These are phyloP conservation scores for Elongisporangium prolatum DNA, from an alignment of 352 stramenopile genomes.

Conservation along the genomic window DNA sequence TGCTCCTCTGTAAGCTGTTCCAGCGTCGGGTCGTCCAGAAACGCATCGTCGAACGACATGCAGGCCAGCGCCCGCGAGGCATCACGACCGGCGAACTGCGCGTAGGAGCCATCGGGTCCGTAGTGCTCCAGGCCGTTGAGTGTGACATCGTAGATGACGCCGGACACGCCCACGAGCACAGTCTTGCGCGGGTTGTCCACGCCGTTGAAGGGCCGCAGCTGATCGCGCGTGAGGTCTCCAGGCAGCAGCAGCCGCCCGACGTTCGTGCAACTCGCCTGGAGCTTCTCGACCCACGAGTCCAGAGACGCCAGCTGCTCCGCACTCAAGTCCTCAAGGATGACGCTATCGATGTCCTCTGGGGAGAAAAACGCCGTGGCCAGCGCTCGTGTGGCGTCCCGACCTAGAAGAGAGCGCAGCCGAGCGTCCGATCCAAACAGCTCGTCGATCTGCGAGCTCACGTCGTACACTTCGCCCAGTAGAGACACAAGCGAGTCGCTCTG, in stretches of 20 bases:
- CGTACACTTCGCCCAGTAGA: background rate
- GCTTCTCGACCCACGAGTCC: constrained; percentile 84
- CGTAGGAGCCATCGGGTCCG: constrained; percentile 86
- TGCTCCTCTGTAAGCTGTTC: constrained; percentile 86
- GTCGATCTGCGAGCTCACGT: background rate
- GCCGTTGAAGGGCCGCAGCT: constrained; percentile 75
- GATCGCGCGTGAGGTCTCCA: constrained; percentile 38
- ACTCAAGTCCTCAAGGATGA: constrained; percentile 44
- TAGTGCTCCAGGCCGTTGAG: constrained; percentile 89
- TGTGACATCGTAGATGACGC: constrained; percentile 93
- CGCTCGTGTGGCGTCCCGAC: constrained; percentile 87
- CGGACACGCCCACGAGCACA: constrained; percentile 87
- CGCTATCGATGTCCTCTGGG: constrained; percentile 49
- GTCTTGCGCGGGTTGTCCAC: constrained; percentile 50
- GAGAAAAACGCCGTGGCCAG: constrained; percentile 86
- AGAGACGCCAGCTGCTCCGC: constrained; percentile 19
- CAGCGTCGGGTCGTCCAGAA: constrained; percentile 77
- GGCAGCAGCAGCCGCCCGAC: constrained; percentile 83
- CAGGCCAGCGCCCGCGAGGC: constrained; percentile 89
- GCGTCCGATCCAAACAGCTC: background rate
- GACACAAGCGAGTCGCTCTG: background rate
- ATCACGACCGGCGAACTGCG: constrained; percentile 92
- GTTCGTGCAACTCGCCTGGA: constrained; percentile 78
- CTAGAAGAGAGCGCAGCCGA: constrained; percentile 52
- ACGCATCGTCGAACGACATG: constrained; percentile 92